A percentile compares a stretch with the other conserved stretches of the same genome.
These are phyloP conservation scores for Lantana camara DNA, from an alignment of 257 asterid genomes.

Conservation along the genomic window DNA sequence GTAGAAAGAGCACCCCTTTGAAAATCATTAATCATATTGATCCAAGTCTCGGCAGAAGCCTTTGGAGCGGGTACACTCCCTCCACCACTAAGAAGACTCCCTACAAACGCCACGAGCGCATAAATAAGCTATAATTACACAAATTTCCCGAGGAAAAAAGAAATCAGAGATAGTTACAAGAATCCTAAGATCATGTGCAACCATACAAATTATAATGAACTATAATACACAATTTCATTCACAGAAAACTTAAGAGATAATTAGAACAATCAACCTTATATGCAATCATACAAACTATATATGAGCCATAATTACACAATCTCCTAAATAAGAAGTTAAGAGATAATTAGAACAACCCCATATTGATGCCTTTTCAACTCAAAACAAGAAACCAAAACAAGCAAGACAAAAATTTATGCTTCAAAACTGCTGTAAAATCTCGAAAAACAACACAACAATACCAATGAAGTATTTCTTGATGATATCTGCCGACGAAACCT, in stretches of 20 bases:
- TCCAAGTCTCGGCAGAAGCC: constrained; percentile 41
- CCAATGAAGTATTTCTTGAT: constrained; percentile 29
- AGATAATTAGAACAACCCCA: too few relatives aligned
- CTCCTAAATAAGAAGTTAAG: neutral
- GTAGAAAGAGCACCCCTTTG: constrained; percentile 43
- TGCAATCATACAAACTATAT: too few relatives aligned
- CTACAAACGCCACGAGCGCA: constrained; percentile 23
- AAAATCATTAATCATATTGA: constrained; percentile 43
- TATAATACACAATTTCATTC: too few relatives aligned
- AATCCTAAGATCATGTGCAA: too few relatives aligned
- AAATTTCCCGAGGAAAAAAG: neutral
- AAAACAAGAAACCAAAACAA: neutral
- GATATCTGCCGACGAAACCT: constrained; percentile 11
- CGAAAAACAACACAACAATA: neutral
- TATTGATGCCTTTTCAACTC: neutral
- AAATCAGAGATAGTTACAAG: too few relatives aligned
- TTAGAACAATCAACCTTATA: too few relatives aligned
- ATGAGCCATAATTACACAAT: neutral
- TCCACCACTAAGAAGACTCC: constrained; percentile 41
- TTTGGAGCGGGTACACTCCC: constrained; percentile 34
- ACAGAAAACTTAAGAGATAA: too few relatives aligned
- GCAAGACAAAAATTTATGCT: neutral
- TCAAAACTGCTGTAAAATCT: neutral
- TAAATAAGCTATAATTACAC: neutral
- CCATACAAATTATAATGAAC: too few relatives aligned